Percentiles rank a stretch among this genome's conserved stretches.
Evolutionary conservation across 371 early-diverging fungal genomes (phyloP).

Genomic region (Cokeromyces recurvatus): DNA sequence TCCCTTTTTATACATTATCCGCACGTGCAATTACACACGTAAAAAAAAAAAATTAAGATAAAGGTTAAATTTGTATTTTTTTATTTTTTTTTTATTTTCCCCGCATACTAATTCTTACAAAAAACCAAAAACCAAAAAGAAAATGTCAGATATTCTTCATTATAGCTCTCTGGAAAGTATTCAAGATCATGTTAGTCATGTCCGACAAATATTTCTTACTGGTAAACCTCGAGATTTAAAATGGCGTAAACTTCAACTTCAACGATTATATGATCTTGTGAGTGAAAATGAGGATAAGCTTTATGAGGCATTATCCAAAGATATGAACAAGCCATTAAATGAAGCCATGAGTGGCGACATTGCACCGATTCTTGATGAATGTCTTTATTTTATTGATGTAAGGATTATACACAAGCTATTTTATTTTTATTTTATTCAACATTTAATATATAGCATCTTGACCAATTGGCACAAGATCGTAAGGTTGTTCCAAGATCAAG

Average conservation of each 20-base stretch:
- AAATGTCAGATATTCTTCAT: background rate
- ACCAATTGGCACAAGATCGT: conserved; percentile 55
- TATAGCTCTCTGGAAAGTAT: conserved; percentile 34
- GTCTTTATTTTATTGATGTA: conserved; percentile 37
- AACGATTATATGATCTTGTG: conserved; percentile 48
- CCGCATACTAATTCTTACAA: no score
- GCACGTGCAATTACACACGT: no score
- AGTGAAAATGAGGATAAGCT: conserved; percentile 61
- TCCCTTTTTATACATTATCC: no score
- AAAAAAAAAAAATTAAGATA: no score
- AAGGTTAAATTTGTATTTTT: no score
- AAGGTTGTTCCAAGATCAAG: conserved; percentile 27
- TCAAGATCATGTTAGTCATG: conserved; percentile 29
- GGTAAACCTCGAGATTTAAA: conserved; percentile 45
- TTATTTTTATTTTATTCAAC: background rate
- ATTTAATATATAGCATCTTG: conserved; percentile 56
- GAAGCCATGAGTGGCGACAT: conserved; percentile 60
- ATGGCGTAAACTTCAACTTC: conserved; percentile 69
- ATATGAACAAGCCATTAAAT: conserved; percentile 59
- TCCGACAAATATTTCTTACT: conserved; percentile 28
- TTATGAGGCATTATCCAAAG: conserved; percentile 56
- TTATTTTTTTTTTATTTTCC: no score
- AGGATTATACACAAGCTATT: background rate
- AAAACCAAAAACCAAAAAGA: no score
- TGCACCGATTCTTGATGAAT: conserved; percentile 51